Percentiles rank a stretch among this genome's conserved stretches.
These are phyloP conservation scores for Phaeosphaeria sp. DNA, from an alignment of 2,329 filamentous ascomycete species.

Conservation along the genomic window DNA sequence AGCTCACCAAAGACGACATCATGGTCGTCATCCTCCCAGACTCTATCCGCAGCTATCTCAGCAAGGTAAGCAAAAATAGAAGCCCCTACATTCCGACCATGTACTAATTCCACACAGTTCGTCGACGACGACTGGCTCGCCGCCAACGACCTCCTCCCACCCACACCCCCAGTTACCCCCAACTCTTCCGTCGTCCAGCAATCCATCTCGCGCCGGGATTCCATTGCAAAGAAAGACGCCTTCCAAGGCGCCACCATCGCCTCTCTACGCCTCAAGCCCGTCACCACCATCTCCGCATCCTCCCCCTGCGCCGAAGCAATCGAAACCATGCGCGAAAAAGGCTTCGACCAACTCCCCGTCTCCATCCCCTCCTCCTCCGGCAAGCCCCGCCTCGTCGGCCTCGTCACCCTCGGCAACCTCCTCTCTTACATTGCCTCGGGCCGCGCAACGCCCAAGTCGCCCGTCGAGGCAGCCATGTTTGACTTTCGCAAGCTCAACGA, in stretches of 20 bases:
- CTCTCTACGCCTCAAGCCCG: constrained; percentile 86
- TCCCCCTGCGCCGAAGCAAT: constrained; percentile 84
- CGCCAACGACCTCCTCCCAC: constrained; percentile 87
- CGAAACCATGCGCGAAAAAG: constrained; percentile 97
- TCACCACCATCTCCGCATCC: constrained; percentile 78
- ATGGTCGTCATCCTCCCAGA: constrained; percentile 93
- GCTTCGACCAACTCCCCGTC: constrained; percentile 96
- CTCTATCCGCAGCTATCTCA: constrained; percentile 95
- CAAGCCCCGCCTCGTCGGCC: constrained; percentile 78
- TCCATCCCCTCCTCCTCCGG: constrained; percentile 63
- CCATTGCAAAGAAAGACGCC: constrained; percentile 62
- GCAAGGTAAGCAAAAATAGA: constrained; percentile 65
- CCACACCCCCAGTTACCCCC: constrained; percentile 53
- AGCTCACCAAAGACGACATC: constrained; percentile 81
- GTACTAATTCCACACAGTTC: constrained; percentile 61
- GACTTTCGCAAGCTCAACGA: constrained; percentile 88
- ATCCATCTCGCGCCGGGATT: constrained; percentile 43
- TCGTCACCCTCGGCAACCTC: constrained; percentile 94
- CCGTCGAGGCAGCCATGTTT: constrained; percentile 93
- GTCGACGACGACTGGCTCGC: constrained; percentile 99
- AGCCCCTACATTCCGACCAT: neutral
- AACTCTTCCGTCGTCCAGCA: constrained; percentile 28
- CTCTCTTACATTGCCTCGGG: constrained; percentile 88
- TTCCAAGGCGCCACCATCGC: constrained; percentile 81
- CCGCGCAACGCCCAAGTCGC: constrained; percentile 74